Percentiles rank a stretch among this genome's conserved stretches.
These are phyloP conservation scores for Hypseocharis bilobata DNA, from an alignment of 441 rosid species.

Conservation along the genomic window DNA sequence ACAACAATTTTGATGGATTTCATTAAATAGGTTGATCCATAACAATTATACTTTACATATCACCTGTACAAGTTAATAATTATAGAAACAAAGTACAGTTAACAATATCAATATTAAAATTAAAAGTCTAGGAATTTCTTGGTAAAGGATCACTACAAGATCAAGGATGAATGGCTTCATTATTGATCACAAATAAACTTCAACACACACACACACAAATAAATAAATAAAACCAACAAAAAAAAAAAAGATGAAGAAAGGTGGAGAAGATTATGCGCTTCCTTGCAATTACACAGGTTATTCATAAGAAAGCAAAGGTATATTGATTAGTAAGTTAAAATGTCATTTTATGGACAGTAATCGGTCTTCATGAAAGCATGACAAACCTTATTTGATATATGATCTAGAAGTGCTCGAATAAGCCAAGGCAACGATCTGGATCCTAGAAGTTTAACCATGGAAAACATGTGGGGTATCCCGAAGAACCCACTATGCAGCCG, in stretches of 20 bases:
- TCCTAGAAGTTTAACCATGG: constrained; percentile 82
- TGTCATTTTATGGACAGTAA: not conserved
- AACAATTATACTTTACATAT: not conserved
- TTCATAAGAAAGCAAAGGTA: not conserved
- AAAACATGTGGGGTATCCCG: constrained; percentile 80
- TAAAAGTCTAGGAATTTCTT: too few relatives aligned
- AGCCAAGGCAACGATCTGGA: constrained; percentile 98
- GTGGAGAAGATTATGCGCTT: not conserved
- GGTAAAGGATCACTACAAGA: too few relatives aligned
- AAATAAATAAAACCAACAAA: too few relatives aligned
- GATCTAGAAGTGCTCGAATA: constrained; percentile 85
- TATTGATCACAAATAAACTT: too few relatives aligned
- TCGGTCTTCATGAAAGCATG: constrained; percentile 12
- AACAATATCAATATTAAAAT: too few relatives aligned
- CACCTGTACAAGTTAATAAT: not conserved
- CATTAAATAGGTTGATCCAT: not conserved
- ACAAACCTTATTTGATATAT: constrained; percentile 84
- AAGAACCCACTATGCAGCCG: constrained; percentile 89
- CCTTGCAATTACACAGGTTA: not conserved
- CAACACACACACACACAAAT: too few relatives aligned
- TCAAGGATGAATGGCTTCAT: too few relatives aligned
- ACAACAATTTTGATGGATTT: not conserved
- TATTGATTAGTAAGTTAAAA: not conserved
- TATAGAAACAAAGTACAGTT: not conserved
- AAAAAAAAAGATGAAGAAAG: too few relatives aligned